A percentile compares a stretch with the other conserved stretches of the same genome.
phyloP scores from a whole-genome alignment of 2,329 filamentous ascomycete genomes.

The Paramyrothecium roridum region DNA sequence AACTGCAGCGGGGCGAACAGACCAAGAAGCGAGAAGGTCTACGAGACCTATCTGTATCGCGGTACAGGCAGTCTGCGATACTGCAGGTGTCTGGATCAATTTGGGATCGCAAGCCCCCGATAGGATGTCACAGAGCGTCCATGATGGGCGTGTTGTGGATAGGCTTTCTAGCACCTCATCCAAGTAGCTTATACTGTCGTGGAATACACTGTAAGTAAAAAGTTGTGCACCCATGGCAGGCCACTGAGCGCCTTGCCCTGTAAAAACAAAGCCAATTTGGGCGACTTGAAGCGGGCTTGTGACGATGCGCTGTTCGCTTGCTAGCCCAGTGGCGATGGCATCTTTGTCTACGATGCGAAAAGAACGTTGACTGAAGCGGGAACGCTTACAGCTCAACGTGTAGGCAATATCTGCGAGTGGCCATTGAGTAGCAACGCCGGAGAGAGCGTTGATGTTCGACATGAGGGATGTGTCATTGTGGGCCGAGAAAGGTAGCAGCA shows the following conservation, averaged over 20 bases:
- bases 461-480: conserved; percentile 13
- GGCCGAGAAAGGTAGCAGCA: conserved; percentile 18
- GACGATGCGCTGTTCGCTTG: background rate
- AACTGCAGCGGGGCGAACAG: conserved; percentile 28
- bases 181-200: background rate
- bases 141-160: background rate
- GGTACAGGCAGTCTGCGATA: conserved; percentile 22
- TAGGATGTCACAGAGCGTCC: background rate
- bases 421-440: conserved; percentile 1
- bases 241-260: background rate
- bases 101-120: background rate
- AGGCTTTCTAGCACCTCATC: background rate
- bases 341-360: conserved; percentile 5
- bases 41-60: conserved; percentile 28
- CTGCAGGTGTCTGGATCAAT: conserved; percentile 4
- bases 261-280: background rate
- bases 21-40: conserved; percentile 25
- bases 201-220: conserved; percentile 5
- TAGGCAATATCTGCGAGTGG: conserved; percentile 12
- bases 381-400: conserved; percentile 11
- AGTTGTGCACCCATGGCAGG: conserved; percentile 8
- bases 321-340: background rate
- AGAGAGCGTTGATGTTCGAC: conserved; percentile 10
- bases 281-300: too few species aligned
- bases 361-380: conserved; percentile 7